Evolutionary conservation across 768 basidiomycete species (phyloP).

Genomic region (Rhizopogon vesiculosus): DNA sequence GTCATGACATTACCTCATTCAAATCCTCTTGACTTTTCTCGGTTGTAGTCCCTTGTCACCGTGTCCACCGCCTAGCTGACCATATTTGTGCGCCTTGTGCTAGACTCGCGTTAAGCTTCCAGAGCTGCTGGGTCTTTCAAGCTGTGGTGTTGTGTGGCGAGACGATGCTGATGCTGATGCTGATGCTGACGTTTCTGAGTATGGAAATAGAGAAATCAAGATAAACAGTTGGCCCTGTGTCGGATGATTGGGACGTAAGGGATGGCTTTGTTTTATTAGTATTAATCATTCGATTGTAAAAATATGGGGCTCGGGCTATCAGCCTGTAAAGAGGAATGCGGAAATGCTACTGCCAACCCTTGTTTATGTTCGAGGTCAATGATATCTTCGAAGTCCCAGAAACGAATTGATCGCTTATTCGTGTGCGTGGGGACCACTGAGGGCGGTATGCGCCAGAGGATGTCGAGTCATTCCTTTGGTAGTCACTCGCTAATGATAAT

Average conservation of each 20-base stretch:
- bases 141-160: constrained; percentile 15
- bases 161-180: no score
- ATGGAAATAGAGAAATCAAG: not conserved
- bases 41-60: not conserved
- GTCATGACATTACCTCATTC: not conserved
- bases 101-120: constrained; percentile 11
- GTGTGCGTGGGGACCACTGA: no score
- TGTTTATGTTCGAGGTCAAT: not conserved
- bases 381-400: no score
- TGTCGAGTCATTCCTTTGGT: no score
- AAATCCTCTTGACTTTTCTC: not conserved
- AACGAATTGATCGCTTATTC: no score
- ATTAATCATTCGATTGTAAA: not conserved
- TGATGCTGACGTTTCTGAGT: not conserved
- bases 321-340: not conserved
- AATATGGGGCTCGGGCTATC: not conserved
- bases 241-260: not conserved
- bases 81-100: not conserved
- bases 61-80: constrained; percentile 7
- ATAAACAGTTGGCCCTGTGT: not conserved
- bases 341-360: not conserved
- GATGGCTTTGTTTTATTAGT: not conserved
- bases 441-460: no score
- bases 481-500: no score
- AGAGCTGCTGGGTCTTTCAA: constrained; percentile 20